Conservation (phyloP, 306 rosid genomes). For the Castanopsis chinensis region DNA sequence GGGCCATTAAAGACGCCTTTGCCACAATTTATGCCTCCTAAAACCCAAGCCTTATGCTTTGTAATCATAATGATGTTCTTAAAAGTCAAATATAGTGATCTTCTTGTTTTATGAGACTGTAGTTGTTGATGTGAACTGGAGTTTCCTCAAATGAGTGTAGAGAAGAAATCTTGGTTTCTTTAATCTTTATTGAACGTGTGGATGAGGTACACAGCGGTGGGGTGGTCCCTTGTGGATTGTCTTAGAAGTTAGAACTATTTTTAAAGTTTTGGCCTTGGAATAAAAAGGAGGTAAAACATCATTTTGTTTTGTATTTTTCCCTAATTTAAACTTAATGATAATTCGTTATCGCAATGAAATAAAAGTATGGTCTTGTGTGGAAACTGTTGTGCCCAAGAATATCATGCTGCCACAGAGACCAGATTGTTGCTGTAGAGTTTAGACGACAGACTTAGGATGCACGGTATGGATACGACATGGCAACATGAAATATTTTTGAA, state of each 20-base stretch:
- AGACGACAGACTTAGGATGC: no score
- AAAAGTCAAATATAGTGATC: slow-evolving; percentile 43
- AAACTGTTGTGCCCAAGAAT: background rate
- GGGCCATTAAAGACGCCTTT: slow-evolving; percentile 43
- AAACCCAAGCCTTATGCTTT: slow-evolving; percentile 50
- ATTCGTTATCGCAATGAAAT: background rate
- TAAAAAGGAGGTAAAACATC: slow-evolving; percentile 14
- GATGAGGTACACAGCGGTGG: slow-evolving; percentile 24
- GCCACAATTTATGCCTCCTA: slow-evolving; percentile 51
- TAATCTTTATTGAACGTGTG: slow-evolving; percentile 28
- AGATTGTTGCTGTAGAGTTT: background rate
- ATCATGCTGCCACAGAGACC: background rate
- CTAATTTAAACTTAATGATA: background rate
- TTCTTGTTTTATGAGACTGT: slow-evolving; percentile 37
- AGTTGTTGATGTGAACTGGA: slow-evolving; percentile 47
- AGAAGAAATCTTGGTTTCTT: slow-evolving; percentile 28
- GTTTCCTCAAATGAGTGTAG: slow-evolving; percentile 41
- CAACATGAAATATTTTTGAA: no score
- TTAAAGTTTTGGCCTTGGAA: slow-evolving; percentile 15
- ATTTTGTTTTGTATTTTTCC: slow-evolving; percentile 14
- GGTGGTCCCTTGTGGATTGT: slow-evolving; percentile 26
- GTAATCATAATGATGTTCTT: slow-evolving; percentile 56
- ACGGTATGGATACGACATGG: accelerated
- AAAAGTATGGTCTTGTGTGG: background rate
- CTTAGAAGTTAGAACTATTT: slow-evolving; percentile 24